These are phyloP conservation scores for Coemansia erecta DNA, from an alignment of 192 early-diverging fungal species.

Conservation along the genomic window DNA sequence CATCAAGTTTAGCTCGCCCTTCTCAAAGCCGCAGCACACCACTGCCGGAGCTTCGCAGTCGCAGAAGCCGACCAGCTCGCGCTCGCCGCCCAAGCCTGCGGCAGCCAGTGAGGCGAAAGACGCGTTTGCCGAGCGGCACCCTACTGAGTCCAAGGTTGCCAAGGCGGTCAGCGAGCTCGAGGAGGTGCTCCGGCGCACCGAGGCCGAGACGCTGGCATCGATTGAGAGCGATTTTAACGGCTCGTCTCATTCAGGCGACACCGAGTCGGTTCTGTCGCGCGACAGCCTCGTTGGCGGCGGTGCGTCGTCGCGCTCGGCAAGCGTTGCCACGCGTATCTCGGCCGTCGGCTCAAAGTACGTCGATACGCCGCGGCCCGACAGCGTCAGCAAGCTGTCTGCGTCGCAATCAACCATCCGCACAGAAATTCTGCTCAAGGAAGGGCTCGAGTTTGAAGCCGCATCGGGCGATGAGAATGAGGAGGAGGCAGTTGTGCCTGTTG, in stretches of 20 bases:
- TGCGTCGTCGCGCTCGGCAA: slow-evolving; percentile 42
- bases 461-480: slow-evolving; percentile 25
- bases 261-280: slow-evolving; percentile 33
- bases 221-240: slow-evolving; percentile 40
- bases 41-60: neutral
- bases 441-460: slow-evolving; percentile 37
- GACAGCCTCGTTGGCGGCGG: slow-evolving; percentile 49
- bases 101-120: slow-evolving; percentile 7
- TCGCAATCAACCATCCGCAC: slow-evolving; percentile 50
- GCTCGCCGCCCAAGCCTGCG: neutral
- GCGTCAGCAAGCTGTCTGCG: slow-evolving; percentile 32
- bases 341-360: slow-evolving; percentile 28
- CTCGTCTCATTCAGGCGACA: slow-evolving; percentile 6
- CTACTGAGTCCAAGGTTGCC: slow-evolving; percentile 51
- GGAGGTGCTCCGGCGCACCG: slow-evolving; percentile 49
- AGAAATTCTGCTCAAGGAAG: slow-evolving; percentile 38
- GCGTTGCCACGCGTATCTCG: slow-evolving; percentile 42
- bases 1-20: slow-evolving; percentile 50
- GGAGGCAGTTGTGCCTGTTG: slow-evolving; percentile 37
- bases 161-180: slow-evolving; percentile 55
- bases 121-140: slow-evolving; percentile 39
- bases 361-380: slow-evolving; percentile 15
- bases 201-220: slow-evolving; percentile 28
- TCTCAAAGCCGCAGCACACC: slow-evolving; percentile 13
- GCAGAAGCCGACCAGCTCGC: no score